Conservation (phyloP, 139 green algal species). For the Coelastrella sp. region DNA sequence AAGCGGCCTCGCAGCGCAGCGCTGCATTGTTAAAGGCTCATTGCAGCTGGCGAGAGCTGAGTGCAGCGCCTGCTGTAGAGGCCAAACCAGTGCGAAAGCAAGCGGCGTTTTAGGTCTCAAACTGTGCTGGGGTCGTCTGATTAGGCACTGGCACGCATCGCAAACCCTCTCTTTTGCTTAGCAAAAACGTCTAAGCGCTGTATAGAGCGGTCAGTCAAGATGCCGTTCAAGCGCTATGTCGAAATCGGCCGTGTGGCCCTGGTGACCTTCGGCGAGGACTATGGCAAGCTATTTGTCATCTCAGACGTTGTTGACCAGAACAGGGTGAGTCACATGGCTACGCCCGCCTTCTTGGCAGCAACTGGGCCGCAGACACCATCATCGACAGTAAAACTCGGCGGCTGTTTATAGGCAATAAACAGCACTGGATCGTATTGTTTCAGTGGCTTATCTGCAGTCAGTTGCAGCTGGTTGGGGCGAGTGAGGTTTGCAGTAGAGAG, state of each 20-base stretch:
- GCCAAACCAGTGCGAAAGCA: background rate
- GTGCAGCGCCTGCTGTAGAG: no score
- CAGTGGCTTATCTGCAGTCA: background rate
- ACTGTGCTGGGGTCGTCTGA: background rate
- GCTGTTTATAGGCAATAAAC: background rate
- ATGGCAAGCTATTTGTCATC: constrained; percentile 91
- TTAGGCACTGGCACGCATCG: background rate
- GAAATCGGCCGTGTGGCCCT: constrained; percentile 97
- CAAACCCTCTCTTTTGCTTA: background rate
- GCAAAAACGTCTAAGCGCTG: background rate
- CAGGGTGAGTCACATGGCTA: constrained; percentile 74
- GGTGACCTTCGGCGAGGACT: constrained; percentile 90
- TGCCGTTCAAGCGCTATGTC: constrained; percentile 94
- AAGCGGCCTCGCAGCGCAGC: no score
- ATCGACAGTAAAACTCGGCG: constrained; percentile 31
- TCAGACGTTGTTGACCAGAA: constrained; percentile 95
- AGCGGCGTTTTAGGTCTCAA: background rate
- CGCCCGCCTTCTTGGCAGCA: background rate
- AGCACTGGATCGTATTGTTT: background rate
- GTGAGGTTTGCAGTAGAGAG: no score
- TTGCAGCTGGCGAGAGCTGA: no score
- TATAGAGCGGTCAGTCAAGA: constrained; percentile 54
- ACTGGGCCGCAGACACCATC: background rate
- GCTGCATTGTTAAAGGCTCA: no score
- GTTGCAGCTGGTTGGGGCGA: background rate